Conservation (phyloP, 768 basidiomycete genomes). For the Lenzites betulinus region DNA sequence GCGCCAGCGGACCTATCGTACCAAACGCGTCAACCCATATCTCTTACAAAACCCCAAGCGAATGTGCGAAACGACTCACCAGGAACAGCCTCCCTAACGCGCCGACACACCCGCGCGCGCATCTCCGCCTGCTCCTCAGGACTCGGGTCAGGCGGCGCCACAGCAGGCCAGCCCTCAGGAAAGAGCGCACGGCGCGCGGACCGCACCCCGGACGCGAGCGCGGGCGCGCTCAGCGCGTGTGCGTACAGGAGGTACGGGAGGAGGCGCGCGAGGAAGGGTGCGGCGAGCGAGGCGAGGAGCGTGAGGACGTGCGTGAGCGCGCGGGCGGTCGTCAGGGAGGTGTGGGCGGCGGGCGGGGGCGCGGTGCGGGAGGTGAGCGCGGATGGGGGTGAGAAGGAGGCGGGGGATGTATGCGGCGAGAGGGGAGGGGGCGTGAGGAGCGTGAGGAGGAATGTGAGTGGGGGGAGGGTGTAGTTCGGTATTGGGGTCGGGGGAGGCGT, state of each 20-base stretch:
- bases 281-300: conserved; percentile 24
- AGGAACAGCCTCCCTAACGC: conserved; percentile 46
- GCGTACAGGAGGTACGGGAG: conserved; percentile 67
- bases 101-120: conserved; percentile 41
- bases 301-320: conserved; percentile 31
- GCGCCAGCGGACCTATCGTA: conserved; percentile 45
- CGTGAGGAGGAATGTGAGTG: conserved; percentile 31
- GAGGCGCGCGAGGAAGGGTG: conserved; percentile 40
- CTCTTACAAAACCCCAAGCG: background rate
- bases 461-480: conserved; percentile 27
- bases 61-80: conserved; percentile 33
- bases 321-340: conserved; percentile 16
- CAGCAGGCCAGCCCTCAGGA: conserved; percentile 86
- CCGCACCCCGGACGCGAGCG: conserved; percentile 55
- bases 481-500: conserved; percentile 19
- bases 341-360: conserved; percentile 34
- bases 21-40: background rate
- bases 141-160: conserved; percentile 71
- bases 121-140: conserved; percentile 71
- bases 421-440: conserved; percentile 28
- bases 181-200: conserved; percentile 73
- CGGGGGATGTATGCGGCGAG: conserved; percentile 26
- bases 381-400: conserved; percentile 26
- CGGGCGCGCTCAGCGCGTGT: conserved; percentile 51
- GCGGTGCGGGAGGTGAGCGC: conserved; percentile 24